phyloP scores from a whole-genome alignment of 2,329 filamentous ascomycete genomes.

The Arthrobotrys pseudoclavata region DNA sequence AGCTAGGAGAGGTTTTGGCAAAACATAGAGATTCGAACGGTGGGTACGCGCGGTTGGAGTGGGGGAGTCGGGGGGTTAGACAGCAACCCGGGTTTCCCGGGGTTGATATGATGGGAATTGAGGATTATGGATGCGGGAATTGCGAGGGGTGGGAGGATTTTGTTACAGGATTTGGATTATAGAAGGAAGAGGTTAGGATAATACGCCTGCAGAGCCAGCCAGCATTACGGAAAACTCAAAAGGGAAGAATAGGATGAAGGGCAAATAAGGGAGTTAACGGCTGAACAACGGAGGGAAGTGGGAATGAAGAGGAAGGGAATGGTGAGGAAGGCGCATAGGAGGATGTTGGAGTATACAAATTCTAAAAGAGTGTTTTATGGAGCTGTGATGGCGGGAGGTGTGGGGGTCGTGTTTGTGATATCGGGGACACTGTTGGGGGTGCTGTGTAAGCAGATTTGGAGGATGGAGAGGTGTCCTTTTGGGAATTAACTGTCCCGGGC shows the following conservation, averaged over 20 bases:
- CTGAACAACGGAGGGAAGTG: background rate
- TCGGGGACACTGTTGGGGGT: constrained; percentile 16
- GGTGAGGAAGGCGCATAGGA: constrained; percentile 27
- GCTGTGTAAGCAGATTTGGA: constrained; percentile 43
- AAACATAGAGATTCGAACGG: constrained; percentile 30
- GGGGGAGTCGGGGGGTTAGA: constrained; percentile 48
- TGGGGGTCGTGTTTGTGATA: constrained; percentile 31
- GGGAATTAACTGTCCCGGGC: background rate
- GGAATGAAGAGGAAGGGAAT: constrained; percentile 21
- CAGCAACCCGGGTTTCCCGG: constrained; percentile 46
- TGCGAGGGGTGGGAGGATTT: constrained; percentile 1
- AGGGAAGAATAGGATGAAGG: background rate
- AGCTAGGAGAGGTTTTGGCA: constrained; percentile 38
- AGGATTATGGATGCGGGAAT: no score
- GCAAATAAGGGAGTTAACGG: background rate
- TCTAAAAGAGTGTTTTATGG: constrained; percentile 41
- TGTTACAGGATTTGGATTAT: constrained; percentile 47
- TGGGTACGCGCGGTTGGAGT: constrained; percentile 32
- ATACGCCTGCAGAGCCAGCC: constrained; percentile 29
- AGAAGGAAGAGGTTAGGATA: constrained; percentile 25
- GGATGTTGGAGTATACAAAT: constrained; percentile 53
- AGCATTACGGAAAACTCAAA: background rate
- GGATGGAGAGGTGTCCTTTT: constrained; percentile 42
- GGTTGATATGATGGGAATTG: constrained; percentile 25
- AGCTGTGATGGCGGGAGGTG: constrained; percentile 12